Evolutionary conservation across 371 early-diverging fungal genomes (phyloP).

Genomic region (Mycotypha africana): DNA sequence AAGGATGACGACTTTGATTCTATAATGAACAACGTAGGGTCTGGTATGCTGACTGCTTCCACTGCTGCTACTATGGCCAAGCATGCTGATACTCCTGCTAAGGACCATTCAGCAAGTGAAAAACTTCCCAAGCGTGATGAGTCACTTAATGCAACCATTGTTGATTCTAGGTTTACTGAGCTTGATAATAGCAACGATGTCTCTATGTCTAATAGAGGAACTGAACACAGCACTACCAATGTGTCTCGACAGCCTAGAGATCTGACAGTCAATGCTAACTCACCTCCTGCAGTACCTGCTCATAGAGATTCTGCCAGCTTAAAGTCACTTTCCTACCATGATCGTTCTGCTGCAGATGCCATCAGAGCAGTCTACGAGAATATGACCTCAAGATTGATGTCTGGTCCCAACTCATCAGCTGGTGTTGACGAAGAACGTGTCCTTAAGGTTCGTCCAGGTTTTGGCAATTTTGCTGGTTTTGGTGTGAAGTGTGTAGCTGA

Average conservation of each 20-base stretch:
- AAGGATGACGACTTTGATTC: too few relatives aligned
- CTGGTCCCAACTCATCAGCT: not conserved
- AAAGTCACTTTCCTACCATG: not conserved
- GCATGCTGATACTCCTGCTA: too few relatives aligned
- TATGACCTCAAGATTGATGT: not conserved
- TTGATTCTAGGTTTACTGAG: not conserved
- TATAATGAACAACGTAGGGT: too few relatives aligned
- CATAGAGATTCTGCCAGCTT: not conserved
- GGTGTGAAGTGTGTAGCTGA: constrained; percentile 11
- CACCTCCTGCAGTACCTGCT: too few relatives aligned
- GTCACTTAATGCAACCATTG: too few relatives aligned
- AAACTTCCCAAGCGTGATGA: too few relatives aligned
- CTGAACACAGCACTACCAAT: not conserved
- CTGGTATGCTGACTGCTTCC: too few relatives aligned
- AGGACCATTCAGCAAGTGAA: too few relatives aligned
- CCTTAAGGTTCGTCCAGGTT: constrained; percentile 7
- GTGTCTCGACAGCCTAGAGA: not conserved
- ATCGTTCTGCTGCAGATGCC: constrained; percentile 3
- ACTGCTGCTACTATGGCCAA: too few relatives aligned
- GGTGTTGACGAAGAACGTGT: not conserved
- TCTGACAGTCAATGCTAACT: too few relatives aligned
- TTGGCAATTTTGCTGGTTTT: constrained; percentile 13
- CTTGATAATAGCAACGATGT: not conserved
- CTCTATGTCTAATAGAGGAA: too few relatives aligned
- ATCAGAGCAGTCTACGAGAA: not conserved